Base-by-base conservation (phyloP, 306 rosid species). In the Acacia confusa region DNA sequence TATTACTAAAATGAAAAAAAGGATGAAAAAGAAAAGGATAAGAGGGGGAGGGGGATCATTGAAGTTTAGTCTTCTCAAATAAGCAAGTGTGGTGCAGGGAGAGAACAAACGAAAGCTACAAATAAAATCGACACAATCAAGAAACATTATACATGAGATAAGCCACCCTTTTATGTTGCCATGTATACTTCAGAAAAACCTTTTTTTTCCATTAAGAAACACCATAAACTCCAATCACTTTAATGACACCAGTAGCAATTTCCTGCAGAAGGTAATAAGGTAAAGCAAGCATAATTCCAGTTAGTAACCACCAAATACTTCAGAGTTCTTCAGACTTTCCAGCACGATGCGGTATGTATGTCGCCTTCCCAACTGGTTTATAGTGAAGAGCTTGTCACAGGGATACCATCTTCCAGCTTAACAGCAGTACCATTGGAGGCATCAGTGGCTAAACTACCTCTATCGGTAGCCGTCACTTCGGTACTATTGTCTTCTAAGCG, bases 401-500 rank as follows among this genome's bases (percentile, higher is more conserved):
- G 72, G 43, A 85, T 85, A 16, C 81, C 85, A 77, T 88, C 95
- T 72, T 91, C 97, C 24, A 85, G 78, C 77, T 86, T 86, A 74
- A 87, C 85, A 72, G 84, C 81, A 43, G 80, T 43, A 22, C 90
- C 91, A 3, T 71, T 25, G 36, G 86, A 61, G 65, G 82, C 88
- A 61, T 87, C 88, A 61, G 92, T 60, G 64, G 81, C 85, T 71
- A 88, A 72, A 77, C 34, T 72, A 60, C 85, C 91, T 85, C 85
- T 81, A 25, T 88, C 90, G 0, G 86, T 36, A 38, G 73, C 82
- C 34, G 81, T 61, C 41, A 75, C 84, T 80, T 89, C 94, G 6
- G 88, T 88, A 45, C 72, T 84, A 43, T 85, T 83, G 86, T 92
- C 95, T 1, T 92, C 95, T 84, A 92, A 80, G 81, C 91, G 82